phyloP scores from a whole-genome alignment of 805 yeast species.

The Naumovozyma baii region DNA sequence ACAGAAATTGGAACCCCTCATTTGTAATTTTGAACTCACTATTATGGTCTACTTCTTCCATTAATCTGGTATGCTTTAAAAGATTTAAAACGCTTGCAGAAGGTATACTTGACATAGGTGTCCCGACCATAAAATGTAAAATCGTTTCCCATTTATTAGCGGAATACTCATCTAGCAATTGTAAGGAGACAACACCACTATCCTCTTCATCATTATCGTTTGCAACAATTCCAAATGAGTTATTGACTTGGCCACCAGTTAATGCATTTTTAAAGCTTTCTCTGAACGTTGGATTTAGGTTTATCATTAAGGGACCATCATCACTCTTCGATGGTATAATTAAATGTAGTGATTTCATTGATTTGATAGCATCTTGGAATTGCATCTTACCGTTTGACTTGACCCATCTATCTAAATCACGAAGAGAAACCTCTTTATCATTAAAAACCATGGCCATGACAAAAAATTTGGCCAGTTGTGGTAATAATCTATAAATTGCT shows the following conservation, averaged over 20 bases:
- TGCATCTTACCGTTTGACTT: conserved; percentile 43
- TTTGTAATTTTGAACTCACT: conserved; percentile 64
- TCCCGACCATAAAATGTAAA: conserved; percentile 95
- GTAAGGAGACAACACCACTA: conserved; percentile 48
- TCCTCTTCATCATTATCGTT: conserved; percentile 37
- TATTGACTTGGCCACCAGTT: conserved; percentile 62
- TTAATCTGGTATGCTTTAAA: conserved; percentile 70
- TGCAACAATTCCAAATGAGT: conserved; percentile 69
- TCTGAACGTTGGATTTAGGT: conserved; percentile 65
- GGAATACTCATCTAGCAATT: conserved; percentile 69
- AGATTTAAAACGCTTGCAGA: conserved; percentile 74
- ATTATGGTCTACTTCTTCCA: conserved; percentile 50
- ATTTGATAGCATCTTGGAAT: conserved; percentile 66
- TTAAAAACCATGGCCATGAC: conserved; percentile 80
- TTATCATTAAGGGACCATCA: conserved; percentile 26
- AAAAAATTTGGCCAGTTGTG: conserved; percentile 80
- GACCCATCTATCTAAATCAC: conserved; percentile 69
- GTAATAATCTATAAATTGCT: conserved; percentile 82
- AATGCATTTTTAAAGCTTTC: conserved; percentile 70
- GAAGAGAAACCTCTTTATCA: conserved; percentile 58
- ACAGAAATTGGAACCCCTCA: conserved; percentile 83
- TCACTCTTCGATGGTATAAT: conserved; percentile 34
- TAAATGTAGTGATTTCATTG: conserved; percentile 67
- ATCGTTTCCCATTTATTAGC: conserved; percentile 89
- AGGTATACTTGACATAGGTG: conserved; percentile 60